Conservation (phyloP, 306 rosid species). For the Astragalus glycyphyllos region DNA sequence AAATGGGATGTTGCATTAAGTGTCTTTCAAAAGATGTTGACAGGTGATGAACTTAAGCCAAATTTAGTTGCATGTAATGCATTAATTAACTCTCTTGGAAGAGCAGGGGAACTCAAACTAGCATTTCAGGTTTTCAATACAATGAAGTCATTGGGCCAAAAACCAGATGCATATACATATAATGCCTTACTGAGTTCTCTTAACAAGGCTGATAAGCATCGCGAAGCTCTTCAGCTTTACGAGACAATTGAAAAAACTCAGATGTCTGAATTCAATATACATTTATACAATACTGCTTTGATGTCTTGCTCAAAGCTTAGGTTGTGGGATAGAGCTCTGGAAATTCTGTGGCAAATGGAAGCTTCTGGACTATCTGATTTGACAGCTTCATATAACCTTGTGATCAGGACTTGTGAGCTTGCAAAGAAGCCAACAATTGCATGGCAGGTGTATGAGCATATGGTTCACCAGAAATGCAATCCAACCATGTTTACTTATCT, state of each 20-base stretch:
- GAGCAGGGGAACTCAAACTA: conserved; percentile 68
- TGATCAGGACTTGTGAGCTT: conserved; percentile 72
- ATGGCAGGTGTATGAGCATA: conserved; percentile 83
- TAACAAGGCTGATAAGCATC: conserved; percentile 57
- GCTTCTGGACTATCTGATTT: conserved; percentile 58
- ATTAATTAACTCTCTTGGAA: conserved; percentile 77
- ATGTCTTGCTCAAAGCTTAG: conserved; percentile 84
- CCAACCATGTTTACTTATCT: conserved; percentile 75
- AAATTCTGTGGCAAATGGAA: conserved; percentile 88
- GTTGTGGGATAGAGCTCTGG: conserved; percentile 75
- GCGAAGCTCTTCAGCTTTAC: conserved; percentile 69
- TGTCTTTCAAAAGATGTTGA: conserved; percentile 68
- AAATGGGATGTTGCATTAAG: conserved; percentile 69
- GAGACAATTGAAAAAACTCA: conserved; percentile 55
- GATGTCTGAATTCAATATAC: conserved; percentile 50
- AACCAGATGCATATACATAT: conserved; percentile 81
- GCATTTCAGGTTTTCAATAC: conserved; percentile 62
- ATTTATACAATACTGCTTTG: conserved; percentile 71
- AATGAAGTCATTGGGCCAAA: conserved; percentile 63
- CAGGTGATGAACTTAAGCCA: conserved; percentile 57
- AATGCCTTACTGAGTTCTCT: conserved; percentile 72
- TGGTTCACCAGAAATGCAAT: conserved; percentile 70
- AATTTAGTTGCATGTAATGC: conserved; percentile 71
- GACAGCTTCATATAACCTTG: conserved; percentile 74
- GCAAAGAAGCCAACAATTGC: conserved; percentile 80